phyloP scores from a whole-genome alignment of 331 rosid genomes.

The Stylosanthes scabra region DNA sequence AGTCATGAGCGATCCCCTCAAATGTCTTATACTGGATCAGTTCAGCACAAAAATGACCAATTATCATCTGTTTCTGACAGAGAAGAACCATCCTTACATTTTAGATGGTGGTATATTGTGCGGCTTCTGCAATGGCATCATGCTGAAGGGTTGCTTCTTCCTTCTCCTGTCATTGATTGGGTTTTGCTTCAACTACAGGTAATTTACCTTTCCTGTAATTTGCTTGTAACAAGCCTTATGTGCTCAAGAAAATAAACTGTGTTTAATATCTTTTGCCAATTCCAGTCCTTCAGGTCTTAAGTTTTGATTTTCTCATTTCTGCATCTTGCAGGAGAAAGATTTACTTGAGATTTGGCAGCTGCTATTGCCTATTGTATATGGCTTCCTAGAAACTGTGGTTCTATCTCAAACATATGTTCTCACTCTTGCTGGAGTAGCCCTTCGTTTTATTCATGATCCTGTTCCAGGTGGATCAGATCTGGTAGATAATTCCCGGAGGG shows the following conservation, averaged over 20 bases:
- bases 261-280: constrained; percentile 7
- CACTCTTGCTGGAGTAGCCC: constrained; percentile 71
- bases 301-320: constrained; percentile 40
- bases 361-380: constrained; percentile 85
- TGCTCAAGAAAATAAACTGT: constrained; percentile 11
- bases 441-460: constrained; percentile 75
- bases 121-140: constrained; percentile 93
- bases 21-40: constrained; percentile 54
- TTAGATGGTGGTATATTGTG: constrained; percentile 92
- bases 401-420: constrained; percentile 89
- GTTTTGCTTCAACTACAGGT: constrained; percentile 89
- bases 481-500: constrained; percentile 86
- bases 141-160: constrained; percentile 85
- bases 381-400: constrained; percentile 76
- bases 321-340: constrained; percentile 71
- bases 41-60: constrained; percentile 61
- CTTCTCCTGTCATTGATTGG: constrained; percentile 89
- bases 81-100: constrained; percentile 82
- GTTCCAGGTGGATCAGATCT: constrained; percentile 92
- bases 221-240: constrained; percentile 20
- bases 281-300: constrained; percentile 21
- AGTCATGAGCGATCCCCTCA: constrained; percentile 66
- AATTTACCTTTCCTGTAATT: background rate
- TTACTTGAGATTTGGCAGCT: constrained; percentile 82
- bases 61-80: constrained; percentile 57